Evolutionary conservation across 2,329 filamentous ascomycete genomes (phyloP).

Genomic region (Trichoderma harzianum): DNA sequence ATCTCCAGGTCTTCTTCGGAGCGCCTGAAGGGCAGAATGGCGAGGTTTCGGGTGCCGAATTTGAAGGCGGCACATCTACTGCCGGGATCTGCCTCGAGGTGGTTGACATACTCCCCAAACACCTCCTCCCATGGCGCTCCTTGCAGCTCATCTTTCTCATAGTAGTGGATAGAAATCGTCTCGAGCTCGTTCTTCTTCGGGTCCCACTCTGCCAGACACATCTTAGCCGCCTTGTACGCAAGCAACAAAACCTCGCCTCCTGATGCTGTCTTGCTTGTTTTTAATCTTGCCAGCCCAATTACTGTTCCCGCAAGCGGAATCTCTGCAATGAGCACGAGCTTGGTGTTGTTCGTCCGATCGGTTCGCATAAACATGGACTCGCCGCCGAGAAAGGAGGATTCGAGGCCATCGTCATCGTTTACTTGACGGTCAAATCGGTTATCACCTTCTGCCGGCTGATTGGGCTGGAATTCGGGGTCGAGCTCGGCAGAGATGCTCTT

Average conservation of each 20-base stretch:
- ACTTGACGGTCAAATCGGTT: slow-evolving; percentile 50
- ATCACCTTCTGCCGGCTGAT: slow-evolving; percentile 39
- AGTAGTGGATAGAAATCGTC: slow-evolving; percentile 95
- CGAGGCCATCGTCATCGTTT: slow-evolving; percentile 61
- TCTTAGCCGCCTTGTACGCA: slow-evolving; percentile 84
- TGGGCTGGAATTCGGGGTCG: slow-evolving; percentile 42
- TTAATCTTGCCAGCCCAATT: slow-evolving; percentile 76
- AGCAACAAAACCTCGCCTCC: slow-evolving; percentile 81
- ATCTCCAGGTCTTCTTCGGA: slow-evolving; percentile 83
- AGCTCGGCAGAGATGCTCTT: slow-evolving; percentile 64
- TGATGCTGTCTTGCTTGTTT: slow-evolving; percentile 66
- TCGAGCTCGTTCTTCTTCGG: slow-evolving; percentile 72
- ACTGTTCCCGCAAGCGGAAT: slow-evolving; percentile 81
- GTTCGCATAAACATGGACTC: slow-evolving; percentile 60
- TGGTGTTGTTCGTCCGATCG: slow-evolving; percentile 65
- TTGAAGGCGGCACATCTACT: slow-evolving; percentile 93
- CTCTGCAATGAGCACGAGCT: slow-evolving; percentile 81
- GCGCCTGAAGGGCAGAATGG: slow-evolving; percentile 90
- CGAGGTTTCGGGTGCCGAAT: slow-evolving; percentile 83
- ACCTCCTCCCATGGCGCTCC: slow-evolving; percentile 78
- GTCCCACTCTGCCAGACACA: slow-evolving; percentile 94
- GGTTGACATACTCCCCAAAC: slow-evolving; percentile 72
- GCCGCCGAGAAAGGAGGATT: slow-evolving; percentile 62
- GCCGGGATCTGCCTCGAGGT: slow-evolving; percentile 82
- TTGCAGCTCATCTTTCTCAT: slow-evolving; percentile 87